Evolutionary conservation across 2,329 filamentous ascomycete genomes (phyloP), one percentile per base, ranked within the genome.

Genomic region (Cercospora zeina): DNA sequence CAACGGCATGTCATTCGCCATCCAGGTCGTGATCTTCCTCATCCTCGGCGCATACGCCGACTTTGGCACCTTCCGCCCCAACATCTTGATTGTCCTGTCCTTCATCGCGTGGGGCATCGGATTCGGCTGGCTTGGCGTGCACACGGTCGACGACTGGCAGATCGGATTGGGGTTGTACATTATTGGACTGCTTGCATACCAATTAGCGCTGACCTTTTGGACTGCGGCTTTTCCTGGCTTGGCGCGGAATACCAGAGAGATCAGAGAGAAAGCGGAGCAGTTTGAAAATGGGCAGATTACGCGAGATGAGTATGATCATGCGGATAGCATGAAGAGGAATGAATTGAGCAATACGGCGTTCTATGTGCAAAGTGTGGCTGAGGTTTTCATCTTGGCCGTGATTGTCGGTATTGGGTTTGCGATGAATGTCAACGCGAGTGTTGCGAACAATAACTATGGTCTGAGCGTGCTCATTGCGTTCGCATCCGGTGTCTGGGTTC

Each of bases 121-220:
- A 1, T 89, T 89, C 65, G 86, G 80, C 54, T 89, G 87, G 85
- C 74, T 89, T 1, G 86, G 85, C 19, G 85, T 89, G 0, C 85
- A 88, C 62, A 82, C 80, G 0, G 74, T 81, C 14, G 77, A 80
- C 2, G 78, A 86, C 70, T 90, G 87, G 87, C 78, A 82, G 53
- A 76, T 81, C 8, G 87, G 78, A 0, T 80, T 84, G 0, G 87
- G 82, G 0, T 72, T 90, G 14, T 89, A 89, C 71, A 86, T 89
- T 59, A 81, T 88, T 14, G 87, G 86, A 1, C 72, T 89, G 45
- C 86, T 89, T 65, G 82, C 83, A 1, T 89, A 89, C 67, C 86
- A 89, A 73, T 82, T 87, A 2, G 87, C 85, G 0, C 76, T 89
- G 54, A 89, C 87, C 0, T 89, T 88, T 72, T 89, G 86, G 85